Conservation (phyloP, 2,329 filamentous ascomycete species). For the Scopulariopsis brevicaulis region DNA sequence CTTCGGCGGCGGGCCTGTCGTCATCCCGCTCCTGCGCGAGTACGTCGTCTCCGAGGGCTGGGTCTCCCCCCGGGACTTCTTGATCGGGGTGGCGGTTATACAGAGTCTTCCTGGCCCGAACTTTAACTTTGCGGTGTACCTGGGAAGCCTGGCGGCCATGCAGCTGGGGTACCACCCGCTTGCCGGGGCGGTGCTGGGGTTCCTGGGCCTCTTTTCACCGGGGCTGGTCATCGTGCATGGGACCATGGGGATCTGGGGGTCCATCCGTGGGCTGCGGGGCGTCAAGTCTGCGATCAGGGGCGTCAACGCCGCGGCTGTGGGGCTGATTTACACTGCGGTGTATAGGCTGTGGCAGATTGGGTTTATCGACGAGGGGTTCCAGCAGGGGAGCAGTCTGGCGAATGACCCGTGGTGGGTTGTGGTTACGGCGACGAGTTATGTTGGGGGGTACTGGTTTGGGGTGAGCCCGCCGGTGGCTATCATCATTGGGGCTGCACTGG, state of each 20-base stretch:
- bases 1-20: slow-evolving; percentile 53
- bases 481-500: slow-evolving; percentile 19
- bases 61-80: slow-evolving; percentile 59
- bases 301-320: slow-evolving; percentile 48
- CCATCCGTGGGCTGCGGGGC: slow-evolving; percentile 29
- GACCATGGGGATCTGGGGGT: slow-evolving; percentile 43
- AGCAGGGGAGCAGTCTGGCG: slow-evolving; percentile 37
- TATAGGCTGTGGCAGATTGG: slow-evolving; percentile 54
- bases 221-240: slow-evolving; percentile 37
- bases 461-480: slow-evolving; percentile 20
- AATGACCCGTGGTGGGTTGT: slow-evolving; percentile 55
- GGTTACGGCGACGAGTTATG: slow-evolving; percentile 31
- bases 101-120: slow-evolving; percentile 51
- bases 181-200: slow-evolving; percentile 28
- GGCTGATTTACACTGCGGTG: slow-evolving; percentile 52
- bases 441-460: slow-evolving; percentile 19
- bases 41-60: slow-evolving; percentile 57
- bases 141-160: slow-evolving; percentile 35
- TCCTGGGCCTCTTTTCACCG: slow-evolving; percentile 39
- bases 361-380: slow-evolving; percentile 36
- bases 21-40: slow-evolving; percentile 50
- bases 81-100: slow-evolving; percentile 60
- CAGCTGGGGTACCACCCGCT: slow-evolving; percentile 19
- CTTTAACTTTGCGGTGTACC: slow-evolving; percentile 42
- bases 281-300: slow-evolving; percentile 40